Conservation (phyloP, 139 green algal genomes). For the Chlorella vulgaris region DNA sequence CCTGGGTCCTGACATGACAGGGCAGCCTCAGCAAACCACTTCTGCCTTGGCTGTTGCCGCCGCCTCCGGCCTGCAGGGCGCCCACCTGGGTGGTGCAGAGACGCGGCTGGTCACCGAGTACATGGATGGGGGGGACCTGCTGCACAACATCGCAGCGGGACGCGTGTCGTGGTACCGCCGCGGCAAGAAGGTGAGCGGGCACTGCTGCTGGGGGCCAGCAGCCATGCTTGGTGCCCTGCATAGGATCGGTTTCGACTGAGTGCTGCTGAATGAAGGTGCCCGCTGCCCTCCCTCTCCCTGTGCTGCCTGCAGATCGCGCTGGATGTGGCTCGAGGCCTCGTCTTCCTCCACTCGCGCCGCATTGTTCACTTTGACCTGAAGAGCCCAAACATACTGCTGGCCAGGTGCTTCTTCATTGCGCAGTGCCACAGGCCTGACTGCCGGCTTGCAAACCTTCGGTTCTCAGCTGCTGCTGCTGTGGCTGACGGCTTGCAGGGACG, state of each 20-base stretch:
- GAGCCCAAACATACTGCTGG: slow-evolving; percentile 49
- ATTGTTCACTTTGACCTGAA: slow-evolving; percentile 58
- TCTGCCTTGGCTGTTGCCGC: background rate
- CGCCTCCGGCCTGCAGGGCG: slow-evolving; percentile 10
- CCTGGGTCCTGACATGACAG: too few relatives aligned
- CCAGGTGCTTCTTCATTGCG: too few relatives aligned
- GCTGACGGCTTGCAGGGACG: slow-evolving; percentile 19
- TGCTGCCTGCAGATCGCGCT: slow-evolving; percentile 40
- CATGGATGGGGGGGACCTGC: slow-evolving; percentile 56
- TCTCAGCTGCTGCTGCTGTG: background rate
- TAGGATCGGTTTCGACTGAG: background rate
- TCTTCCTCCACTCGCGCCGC: slow-evolving; percentile 44
- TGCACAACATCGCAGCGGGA: slow-evolving; percentile 32
- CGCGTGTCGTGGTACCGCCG: slow-evolving; percentile 35
- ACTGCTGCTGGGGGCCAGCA: background rate
- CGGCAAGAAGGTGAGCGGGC: slow-evolving; percentile 14
- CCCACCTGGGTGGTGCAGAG: slow-evolving; percentile 16
- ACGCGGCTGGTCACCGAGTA: slow-evolving; percentile 58
- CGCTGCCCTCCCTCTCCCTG: background rate
- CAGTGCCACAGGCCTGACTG: too few relatives aligned
- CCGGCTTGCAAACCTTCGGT: background rate
- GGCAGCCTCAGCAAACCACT: background rate
- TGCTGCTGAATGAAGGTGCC: background rate
- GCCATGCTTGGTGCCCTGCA: background rate
- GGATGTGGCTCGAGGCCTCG: slow-evolving; percentile 45